Percentiles rank a stretch among this genome's conserved stretches.
phyloP scores from a whole-genome alignment of 495 filamentous ascomycete genomes.

The Chaetomidium leptoderma region DNA sequence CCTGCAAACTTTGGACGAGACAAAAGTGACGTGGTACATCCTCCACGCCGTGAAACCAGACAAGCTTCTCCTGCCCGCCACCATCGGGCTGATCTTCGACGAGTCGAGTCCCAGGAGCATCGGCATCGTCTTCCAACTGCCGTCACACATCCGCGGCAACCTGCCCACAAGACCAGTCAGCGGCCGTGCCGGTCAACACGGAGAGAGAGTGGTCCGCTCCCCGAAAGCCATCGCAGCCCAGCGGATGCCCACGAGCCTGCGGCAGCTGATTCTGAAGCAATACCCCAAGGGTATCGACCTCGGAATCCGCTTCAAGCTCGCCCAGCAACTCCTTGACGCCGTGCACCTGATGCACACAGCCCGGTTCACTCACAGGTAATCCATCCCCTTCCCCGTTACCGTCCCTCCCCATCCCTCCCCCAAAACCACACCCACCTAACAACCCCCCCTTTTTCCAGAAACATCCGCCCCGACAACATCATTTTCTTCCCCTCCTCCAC shows the following conservation, averaged over 20 bases:
- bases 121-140: conserved; percentile 17
- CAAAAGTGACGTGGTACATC: conserved; percentile 13
- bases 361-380: conserved; percentile 9
- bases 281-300: conserved; percentile 3
- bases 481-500: conserved; percentile 11
- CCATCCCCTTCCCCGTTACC: neutral
- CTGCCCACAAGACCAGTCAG: conserved; percentile 6
- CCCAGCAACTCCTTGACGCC: conserved; percentile 11
- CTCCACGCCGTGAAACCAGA: conserved; percentile 16
- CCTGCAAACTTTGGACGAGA: conserved; percentile 5
- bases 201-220: conserved; percentile 2
- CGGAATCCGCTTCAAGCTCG: conserved; percentile 13
- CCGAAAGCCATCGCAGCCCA: conserved; percentile 14
- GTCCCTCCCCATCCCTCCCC: neutral
- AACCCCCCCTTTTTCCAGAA: neutral
- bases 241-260: conserved; percentile 16
- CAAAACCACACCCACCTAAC: neutral
- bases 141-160: conserved; percentile 13
- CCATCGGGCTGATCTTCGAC: conserved; percentile 10
- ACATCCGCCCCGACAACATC: conserved; percentile 15
- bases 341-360: conserved; percentile 14
- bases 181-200: neutral
- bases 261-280: conserved; percentile 9
- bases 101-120: conserved; percentile 6
- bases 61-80: conserved; percentile 7